Evolutionary conservation across 2,329 filamentous ascomycete species (phyloP).

Genomic region (Hymenoscyphus fraxineus): DNA sequence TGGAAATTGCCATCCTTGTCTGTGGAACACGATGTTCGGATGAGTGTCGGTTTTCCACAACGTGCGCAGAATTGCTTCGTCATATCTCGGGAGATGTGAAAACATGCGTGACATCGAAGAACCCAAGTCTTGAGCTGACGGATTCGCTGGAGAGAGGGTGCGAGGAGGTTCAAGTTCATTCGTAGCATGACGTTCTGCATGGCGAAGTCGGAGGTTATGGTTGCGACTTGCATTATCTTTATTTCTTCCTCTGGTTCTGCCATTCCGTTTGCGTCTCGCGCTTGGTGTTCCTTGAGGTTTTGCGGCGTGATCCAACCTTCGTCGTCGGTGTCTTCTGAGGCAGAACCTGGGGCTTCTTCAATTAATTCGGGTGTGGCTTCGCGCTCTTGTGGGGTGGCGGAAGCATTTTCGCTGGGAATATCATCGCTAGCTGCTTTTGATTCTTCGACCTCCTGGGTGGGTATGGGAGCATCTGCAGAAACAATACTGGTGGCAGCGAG

Average conservation of each 20-base stretch:
- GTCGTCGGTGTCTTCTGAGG: constrained; percentile 44
- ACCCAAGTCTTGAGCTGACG: constrained; percentile 84
- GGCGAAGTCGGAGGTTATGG: constrained; percentile 91
- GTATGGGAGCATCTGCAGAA: not conserved
- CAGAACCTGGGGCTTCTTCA: constrained; percentile 26
- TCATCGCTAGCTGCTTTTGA: not conserved
- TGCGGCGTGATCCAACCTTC: constrained; percentile 93
- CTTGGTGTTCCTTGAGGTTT: constrained; percentile 83
- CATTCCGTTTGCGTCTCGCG: constrained; percentile 53
- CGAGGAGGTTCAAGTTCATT: constrained; percentile 89
- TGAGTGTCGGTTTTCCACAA: constrained; percentile 84
- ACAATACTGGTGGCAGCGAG: not conserved
- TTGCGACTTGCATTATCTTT: constrained; percentile 76
- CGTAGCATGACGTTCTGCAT: constrained; percentile 97
- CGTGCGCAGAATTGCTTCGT: constrained; percentile 85
- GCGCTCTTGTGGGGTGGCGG: not conserved
- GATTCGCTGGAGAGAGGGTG: constrained; percentile 74
- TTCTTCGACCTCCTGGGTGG: not conserved
- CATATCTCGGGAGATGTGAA: constrained; percentile 79
- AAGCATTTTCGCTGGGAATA: not conserved
- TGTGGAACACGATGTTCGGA: constrained; percentile 80
- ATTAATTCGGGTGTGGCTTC: constrained; percentile 13
- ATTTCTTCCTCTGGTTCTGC: constrained; percentile 49
- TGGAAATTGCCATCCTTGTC: constrained; percentile 75
- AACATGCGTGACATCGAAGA: constrained; percentile 90